Percentiles rank a stretch among this genome's conserved stretches.
Evolutionary conservation across 345 rosid genomes (phyloP).

Genomic region (Physaria fendleri): DNA sequence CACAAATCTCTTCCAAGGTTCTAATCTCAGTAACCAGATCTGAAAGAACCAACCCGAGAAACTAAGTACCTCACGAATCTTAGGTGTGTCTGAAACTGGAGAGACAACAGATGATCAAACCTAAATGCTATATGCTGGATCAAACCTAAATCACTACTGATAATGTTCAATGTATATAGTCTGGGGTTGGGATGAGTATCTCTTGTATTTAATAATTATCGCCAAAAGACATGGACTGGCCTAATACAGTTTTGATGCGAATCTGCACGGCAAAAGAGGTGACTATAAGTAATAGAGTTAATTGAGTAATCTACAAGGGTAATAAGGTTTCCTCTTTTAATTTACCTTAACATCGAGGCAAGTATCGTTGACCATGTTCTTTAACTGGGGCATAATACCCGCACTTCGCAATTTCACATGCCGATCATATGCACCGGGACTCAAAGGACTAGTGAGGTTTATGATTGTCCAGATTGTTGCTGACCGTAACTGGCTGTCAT

Average conservation of each 20-base stretch:
- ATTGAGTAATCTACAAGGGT: background rate
- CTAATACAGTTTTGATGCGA: conserved; percentile 51
- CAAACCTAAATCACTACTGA: conserved; percentile 20
- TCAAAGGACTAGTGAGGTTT: conserved; percentile 62
- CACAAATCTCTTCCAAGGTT: no score
- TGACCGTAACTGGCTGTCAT: conserved; percentile 53
- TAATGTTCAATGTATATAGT: conserved; percentile 28
- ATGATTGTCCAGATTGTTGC: conserved; percentile 75
- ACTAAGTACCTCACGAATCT: conserved; percentile 20
- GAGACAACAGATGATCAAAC: conserved; percentile 10
- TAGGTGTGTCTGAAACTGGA: conserved; percentile 2
- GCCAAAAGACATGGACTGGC: conserved; percentile 43
- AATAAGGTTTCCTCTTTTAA: conserved; percentile 3
- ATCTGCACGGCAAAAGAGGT: conserved; percentile 41
- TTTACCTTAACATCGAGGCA: conserved; percentile 92
- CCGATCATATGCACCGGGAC: conserved; percentile 59
- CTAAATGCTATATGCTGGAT: conserved; percentile 15
- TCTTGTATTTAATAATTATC: conserved; percentile 33
- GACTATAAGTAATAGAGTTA: conserved; percentile 2
- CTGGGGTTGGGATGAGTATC: conserved; percentile 12
- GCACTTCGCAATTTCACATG: conserved; percentile 41
- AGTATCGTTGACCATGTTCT: conserved; percentile 68
- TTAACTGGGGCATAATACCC: conserved; percentile 62
- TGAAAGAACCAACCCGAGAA: conserved; percentile 14
- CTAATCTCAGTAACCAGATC: conserved; percentile 1